Base-by-base conservation (phyloP, 805 yeast species). In the Hanseniaspora taiwanica region DNA sequence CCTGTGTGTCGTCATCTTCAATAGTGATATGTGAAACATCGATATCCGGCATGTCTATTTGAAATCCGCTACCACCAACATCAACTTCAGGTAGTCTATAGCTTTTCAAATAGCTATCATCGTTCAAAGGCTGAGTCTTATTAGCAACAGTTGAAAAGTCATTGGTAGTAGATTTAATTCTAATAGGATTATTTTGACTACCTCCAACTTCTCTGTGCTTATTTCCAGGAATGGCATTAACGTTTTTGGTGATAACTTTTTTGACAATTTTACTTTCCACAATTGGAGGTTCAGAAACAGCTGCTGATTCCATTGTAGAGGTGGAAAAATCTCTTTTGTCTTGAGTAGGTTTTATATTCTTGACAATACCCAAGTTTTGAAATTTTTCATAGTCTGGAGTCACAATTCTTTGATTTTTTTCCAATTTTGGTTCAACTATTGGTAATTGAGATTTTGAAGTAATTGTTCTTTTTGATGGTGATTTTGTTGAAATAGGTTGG, bases 381-480 rank as follows among this genome's bases (percentile, higher is more conserved):
- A 54, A 53, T 33, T 49, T 49, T 35, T 56, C 54, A 33, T 55
- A 54, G 5, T 40, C 44, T 10, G 57, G 56, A 2, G 55, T 45
- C 5, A 44, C 38, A 34, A 46, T 46, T 21, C 51, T 48, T 6
- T 36, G n/a, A 19, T 37, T 34, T 46, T 20, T 37, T 35, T 36
- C 32, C 40, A n/a, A n/a, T n/a, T n/a, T n/a, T n/a, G n/a, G n/a
- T n/a, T n/a, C n/a, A n/a, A n/a, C n/a, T 21, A 20, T 35, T 14
- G 40, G 13, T n/a, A 10, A 14, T 10, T 17, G 12, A 14, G 21
- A n/a, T 14, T 23, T 17, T 13, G 34, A 7, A 23, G 10, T 29
- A 21, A 27, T 6, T 8, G 20, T 4, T 25, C 40, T 44, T 31
- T 29, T 20, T 23, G 35, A 25, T 12, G 29, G 25, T 19, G 42